These are phyloP conservation scores for Prunella vulgaris DNA, from an alignment of 257 asterid species.

Conservation along the genomic window DNA sequence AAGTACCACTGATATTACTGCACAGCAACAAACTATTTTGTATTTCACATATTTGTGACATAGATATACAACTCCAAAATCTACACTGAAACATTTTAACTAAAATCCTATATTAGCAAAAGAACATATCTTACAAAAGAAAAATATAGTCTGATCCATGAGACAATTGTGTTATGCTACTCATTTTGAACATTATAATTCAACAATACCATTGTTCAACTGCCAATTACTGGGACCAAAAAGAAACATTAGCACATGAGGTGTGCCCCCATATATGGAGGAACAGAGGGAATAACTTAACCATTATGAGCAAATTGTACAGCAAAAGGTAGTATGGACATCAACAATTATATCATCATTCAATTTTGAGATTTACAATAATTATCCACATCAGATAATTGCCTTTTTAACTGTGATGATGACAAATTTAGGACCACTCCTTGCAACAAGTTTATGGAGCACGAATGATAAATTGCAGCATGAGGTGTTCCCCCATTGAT, in stretches of 20 bases:
- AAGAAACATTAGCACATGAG: slow-evolving; percentile 1
- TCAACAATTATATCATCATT: not conserved
- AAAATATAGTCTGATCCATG: not conserved
- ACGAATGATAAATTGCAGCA: too few species aligned
- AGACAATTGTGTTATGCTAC: not conserved
- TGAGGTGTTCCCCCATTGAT: too few species aligned
- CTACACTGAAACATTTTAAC: not conserved
- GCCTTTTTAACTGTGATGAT: not conserved
- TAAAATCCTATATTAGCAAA: not conserved
- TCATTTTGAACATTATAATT: not conserved
- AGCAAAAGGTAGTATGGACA: not conserved
- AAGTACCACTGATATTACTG: not conserved
- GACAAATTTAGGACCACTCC: not conserved
- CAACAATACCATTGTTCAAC: not conserved
- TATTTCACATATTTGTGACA: not conserved
- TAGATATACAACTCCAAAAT: not conserved
- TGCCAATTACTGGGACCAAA: not conserved
- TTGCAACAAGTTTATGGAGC: not conserved
- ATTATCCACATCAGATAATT: not conserved
- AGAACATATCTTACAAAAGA: not conserved
- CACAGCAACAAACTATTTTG: not conserved
- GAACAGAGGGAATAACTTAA: not conserved
- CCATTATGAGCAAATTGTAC: not conserved
- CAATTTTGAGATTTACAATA: not conserved
- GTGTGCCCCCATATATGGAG: not conserved